A percentile compares a stretch with the other conserved stretches of the same genome.
Evolutionary conservation across 1,139 yeast genomes (phyloP).

Genomic region (Chernovozyma sophiae-reginae): DNA sequence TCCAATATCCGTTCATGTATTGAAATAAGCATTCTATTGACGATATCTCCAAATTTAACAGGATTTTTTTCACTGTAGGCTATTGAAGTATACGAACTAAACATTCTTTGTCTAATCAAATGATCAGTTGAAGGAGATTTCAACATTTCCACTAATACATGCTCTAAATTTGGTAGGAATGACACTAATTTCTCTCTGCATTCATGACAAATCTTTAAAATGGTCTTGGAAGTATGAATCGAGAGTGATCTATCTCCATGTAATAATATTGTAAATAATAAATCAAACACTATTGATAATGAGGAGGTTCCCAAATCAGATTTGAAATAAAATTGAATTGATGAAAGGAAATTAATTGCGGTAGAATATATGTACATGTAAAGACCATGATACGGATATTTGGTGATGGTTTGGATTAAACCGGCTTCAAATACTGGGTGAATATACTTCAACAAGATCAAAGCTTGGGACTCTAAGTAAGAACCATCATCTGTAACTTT

Average conservation of each 20-base stretch:
- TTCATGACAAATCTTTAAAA: constrained; percentile 57
- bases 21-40: constrained; percentile 18
- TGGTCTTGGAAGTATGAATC: constrained; percentile 52
- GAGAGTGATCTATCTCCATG: constrained; percentile 22
- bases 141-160: constrained; percentile 50
- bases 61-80: constrained; percentile 52
- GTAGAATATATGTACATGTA: constrained; percentile 32
- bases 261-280: constrained; percentile 34
- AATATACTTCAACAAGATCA: constrained; percentile 23
- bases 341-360: constrained; percentile 49
- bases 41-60: constrained; percentile 18
- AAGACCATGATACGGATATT: constrained; percentile 2
- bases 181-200: constrained; percentile 46
- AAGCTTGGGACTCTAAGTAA: constrained; percentile 35
- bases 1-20: constrained; percentile 17
- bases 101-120: constrained; percentile 56
- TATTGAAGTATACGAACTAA: constrained; percentile 59
- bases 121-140: constrained; percentile 41
- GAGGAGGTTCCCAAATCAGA: constrained; percentile 30
- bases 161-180: constrained; percentile 51
- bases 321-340: constrained; percentile 52
- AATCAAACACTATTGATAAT: constrained; percentile 48
- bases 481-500: constrained; percentile 49
- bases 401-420: constrained; percentile 20
- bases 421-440: constrained; percentile 22